Conservation (phyloP, 78 protist genomes). For the Dictyostelium citrinum region DNA sequence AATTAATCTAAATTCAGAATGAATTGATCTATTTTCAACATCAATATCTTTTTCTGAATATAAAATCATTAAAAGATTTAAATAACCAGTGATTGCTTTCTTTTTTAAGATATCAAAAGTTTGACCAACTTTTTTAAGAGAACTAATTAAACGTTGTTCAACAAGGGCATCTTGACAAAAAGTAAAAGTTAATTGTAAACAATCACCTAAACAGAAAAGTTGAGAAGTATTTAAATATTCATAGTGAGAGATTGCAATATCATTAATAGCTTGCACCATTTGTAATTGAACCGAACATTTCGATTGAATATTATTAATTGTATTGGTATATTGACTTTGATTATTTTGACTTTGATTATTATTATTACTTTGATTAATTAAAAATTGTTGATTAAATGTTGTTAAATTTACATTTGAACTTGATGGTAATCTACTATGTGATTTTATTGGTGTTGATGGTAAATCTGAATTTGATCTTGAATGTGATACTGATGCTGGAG, state of each 20-base stretch:
- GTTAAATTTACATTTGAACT: background rate
- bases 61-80: slow-evolving; percentile 45
- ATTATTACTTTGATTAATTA: background rate
- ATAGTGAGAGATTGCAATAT: slow-evolving; percentile 79
- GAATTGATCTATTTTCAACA: slow-evolving; percentile 40
- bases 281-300: slow-evolving; percentile 69
- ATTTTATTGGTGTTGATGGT: background rate
- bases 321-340: background rate
- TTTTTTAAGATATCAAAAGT: slow-evolving; percentile 50
- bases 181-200: slow-evolving; percentile 41
- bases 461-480: slow-evolving; percentile 8
- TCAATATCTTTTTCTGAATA: slow-evolving; percentile 50
- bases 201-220: slow-evolving; percentile 52
- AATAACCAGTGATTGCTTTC: slow-evolving; percentile 56
- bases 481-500: background rate
- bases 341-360: background rate
- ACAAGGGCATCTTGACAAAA: slow-evolving; percentile 21
- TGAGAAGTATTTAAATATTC: slow-evolving; percentile 70
- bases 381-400: background rate
- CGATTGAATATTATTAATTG: slow-evolving; percentile 29
- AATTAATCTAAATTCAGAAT: slow-evolving; percentile 41
- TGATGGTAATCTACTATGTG: background rate
- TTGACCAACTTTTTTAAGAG: slow-evolving; percentile 3
- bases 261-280: slow-evolving; percentile 80
- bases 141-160: background rate